Percentiles rank a stretch among this genome's conserved stretches.
These are phyloP conservation scores for Teratosphaeria viscida DNA, from an alignment of 2,329 filamentous ascomycete genomes.

Conservation along the genomic window DNA sequence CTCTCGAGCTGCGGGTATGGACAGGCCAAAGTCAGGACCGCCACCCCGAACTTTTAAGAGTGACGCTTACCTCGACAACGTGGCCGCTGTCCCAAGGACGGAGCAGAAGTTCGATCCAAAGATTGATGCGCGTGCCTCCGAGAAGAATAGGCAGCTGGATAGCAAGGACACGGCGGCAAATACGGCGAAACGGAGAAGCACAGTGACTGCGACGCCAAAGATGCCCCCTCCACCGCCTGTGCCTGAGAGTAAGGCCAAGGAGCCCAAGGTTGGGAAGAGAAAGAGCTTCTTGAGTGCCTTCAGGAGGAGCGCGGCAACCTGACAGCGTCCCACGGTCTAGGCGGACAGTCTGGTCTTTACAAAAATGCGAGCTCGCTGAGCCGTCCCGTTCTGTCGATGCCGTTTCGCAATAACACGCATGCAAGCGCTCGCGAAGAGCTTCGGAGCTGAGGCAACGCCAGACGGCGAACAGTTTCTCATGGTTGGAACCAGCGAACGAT, in stretches of 20 bases:
- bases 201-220: constrained; percentile 18
- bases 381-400: neutral
- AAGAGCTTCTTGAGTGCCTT: constrained; percentile 39
- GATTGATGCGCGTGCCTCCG: constrained; percentile 4
- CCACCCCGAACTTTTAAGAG: neutral
- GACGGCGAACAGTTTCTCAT: no score
- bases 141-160: constrained; percentile 2
- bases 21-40: neutral
- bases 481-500: neutral
- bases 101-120: constrained; percentile 4
- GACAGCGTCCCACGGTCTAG: neutral
- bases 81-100: neutral
- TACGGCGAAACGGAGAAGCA: constrained; percentile 20
- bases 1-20: neutral
- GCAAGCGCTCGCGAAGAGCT: neutral
- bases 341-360: neutral
- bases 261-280: constrained; percentile 32
- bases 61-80: constrained; percentile 5
- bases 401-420: neutral
- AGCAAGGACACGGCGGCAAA: constrained; percentile 11
- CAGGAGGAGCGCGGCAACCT: constrained; percentile 14
- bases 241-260: constrained; percentile 17
- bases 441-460: neutral
- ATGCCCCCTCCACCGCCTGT: constrained; percentile 13
- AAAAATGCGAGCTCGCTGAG: neutral